Base-by-base conservation (phyloP, 495 filamentous ascomycete genomes). In the Pyrenula aspistea region DNA sequence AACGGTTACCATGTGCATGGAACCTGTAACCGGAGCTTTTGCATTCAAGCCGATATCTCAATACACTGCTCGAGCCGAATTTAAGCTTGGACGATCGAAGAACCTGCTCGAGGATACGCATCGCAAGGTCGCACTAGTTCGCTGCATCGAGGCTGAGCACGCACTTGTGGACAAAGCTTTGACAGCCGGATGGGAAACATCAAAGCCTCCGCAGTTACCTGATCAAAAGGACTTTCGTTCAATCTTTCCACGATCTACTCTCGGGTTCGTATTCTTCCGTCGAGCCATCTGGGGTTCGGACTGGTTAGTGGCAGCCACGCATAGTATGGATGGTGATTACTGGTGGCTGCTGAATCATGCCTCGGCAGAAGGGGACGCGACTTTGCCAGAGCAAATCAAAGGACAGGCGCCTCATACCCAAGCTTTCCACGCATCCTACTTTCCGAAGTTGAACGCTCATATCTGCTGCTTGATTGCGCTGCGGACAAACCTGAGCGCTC, bases 311-410 rank as follows among this genome's bases (percentile, higher is more conserved):
- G 78, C 83, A 50, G 77, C 86, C 50, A 85, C 77, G 53, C 77
- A 86, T 62, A 85, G 84, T 66, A 76, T 87, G 67, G 79, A 79
- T 61, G 87, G 88, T 47, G 87, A 93, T 67, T 73, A 70, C 24
- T 93, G 87, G 84, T 91, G 84, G 80, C 68, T 91, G 56, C 67
- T 86, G 31, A 82, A 86, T 67, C 62, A 84, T 72, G 64, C 31
- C 15, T 15, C 31, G 15, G 8, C 31, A 15, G 31, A 15, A 42
- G 31, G 15, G 8, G 31, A 4, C 15, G 15, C 15, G 31, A 15
- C 15, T 8, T 42, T 15, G 15, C 4, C 31, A 4, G 31, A 42
- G 15, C 4, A 15, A 42, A 42, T 42, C 31, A 15, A 42, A 42
- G 31, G 31, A 42, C 15, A 8, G 8, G 8, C 31, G 31, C 31